Evolutionary conservation across 2,329 filamentous ascomycete genomes (phyloP).

Genomic region (Ophiostoma ips): DNA sequence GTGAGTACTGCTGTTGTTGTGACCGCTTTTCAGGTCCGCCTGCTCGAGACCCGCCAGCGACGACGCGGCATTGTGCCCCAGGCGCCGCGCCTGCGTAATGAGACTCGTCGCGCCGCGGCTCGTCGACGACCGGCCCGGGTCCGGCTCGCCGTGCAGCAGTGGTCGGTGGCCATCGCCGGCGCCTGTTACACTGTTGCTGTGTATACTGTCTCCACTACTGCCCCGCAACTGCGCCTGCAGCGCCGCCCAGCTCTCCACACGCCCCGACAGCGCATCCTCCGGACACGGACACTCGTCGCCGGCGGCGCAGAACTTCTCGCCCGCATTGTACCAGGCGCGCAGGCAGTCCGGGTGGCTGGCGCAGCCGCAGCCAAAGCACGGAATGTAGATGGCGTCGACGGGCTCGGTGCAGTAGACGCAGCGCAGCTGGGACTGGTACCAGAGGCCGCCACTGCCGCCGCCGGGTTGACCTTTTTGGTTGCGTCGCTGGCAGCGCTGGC

Average conservation of each 20-base stretch:
- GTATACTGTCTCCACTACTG: background rate
- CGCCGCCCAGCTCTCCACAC: conserved; percentile 48
- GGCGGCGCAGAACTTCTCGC: conserved; percentile 44
- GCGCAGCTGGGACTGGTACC: conserved; percentile 38
- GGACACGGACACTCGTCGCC: conserved; percentile 52
- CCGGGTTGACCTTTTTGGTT: conserved; percentile 14
- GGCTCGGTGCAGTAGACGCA: conserved; percentile 52
- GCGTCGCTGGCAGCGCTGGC: conserved; percentile 39
- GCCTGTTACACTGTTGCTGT: no score
- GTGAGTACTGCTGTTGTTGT: background rate
- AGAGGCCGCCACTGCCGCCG: no score
- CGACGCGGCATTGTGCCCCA: conserved; percentile 9
- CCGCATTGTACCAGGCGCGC: conserved; percentile 42
- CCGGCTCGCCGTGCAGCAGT: background rate
- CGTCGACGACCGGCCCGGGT: background rate
- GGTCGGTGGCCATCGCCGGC: background rate
- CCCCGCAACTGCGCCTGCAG: conserved; percentile 29
- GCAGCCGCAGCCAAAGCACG: conserved; percentile 50
- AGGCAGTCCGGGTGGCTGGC: conserved; percentile 45
- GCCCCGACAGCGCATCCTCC: conserved; percentile 39
- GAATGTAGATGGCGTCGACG: conserved; percentile 43
- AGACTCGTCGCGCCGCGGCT: conserved; percentile 2
- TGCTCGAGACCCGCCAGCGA: conserved; percentile 7
- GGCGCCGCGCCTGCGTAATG: conserved; percentile 14
- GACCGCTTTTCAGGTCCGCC: background rate